Base-by-base conservation (phyloP, 2,329 filamentous ascomycete species). In the Tolypocladium capitatum region DNA sequence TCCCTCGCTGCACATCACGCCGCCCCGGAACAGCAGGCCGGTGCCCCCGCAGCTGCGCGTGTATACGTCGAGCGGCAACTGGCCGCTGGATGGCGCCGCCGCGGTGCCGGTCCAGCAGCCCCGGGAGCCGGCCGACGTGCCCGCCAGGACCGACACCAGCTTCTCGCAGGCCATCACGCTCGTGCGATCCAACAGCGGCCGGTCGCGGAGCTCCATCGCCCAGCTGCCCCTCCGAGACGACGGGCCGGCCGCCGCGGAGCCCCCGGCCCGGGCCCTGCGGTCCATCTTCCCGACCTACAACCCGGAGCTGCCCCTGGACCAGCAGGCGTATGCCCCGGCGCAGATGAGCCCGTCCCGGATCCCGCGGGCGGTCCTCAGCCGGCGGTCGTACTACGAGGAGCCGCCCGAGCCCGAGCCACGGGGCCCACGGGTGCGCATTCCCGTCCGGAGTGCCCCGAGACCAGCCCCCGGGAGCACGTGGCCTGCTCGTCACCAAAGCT, bases 251-350 rank as follows among this genome's bases (percentile, higher is more conserved):
- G 43, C 31, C 58, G 21, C 52, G 60, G 41, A 60, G 60, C 45
- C 61, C 53, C 38, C 10, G 38, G 13, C 30, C 30, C 38, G n/a
- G 50, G 55, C 62, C 0, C 73, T 85, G 56, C 75, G 77, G 31
- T 89, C 84, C 24, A 88, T 90, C 56, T 90, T 90, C 56, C 85
- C 85, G 8, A 73, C 76, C 30, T 89, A 88, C 59, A 81, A 90
- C 57, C 81, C 80, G 3, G 74, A 74, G 1, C 60, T 86, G 24
- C 71, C 83, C 5, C 72, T 87, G 3, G 72, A 79, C 48, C 76
- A 80, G 49, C 85, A 90, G 58, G 66, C 77, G 43, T 89, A 90
- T 64, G 83, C 75, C 44, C 83, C 84, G 2, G 81, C 78, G 0
- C 78, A 83, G 59, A 66, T 74, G 47, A 80, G 76, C 50, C 81